phyloP scores from a whole-genome alignment of 768 basidiomycete genomes.

The Hypholoma sublateritium region DNA sequence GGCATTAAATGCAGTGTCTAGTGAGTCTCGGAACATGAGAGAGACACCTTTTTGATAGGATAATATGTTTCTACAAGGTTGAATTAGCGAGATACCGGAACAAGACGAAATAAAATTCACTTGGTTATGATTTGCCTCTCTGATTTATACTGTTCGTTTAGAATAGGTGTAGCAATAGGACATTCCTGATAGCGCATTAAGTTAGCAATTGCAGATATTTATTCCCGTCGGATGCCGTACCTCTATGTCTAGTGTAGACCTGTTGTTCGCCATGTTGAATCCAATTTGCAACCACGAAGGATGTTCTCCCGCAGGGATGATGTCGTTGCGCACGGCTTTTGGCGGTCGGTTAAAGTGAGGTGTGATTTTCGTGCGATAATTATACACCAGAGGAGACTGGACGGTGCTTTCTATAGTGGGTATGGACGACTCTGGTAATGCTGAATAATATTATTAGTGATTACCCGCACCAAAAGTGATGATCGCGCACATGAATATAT shows the following conservation, averaged over 20 bases:
- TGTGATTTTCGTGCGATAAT: constrained; percentile 95
- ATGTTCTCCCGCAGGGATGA: constrained; percentile 26
- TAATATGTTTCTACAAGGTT: constrained; percentile 62
- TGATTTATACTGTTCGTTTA: constrained; percentile 65
- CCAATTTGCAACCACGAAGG: constrained; percentile 84
- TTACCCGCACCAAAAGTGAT: neutral
- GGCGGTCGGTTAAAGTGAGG: constrained; percentile 90
- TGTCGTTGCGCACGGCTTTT: constrained; percentile 31
- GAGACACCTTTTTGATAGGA: constrained; percentile 88
- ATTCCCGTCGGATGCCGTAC: constrained; percentile 34
- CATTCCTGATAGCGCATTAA: constrained; percentile 63
- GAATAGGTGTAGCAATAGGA: constrained; percentile 80
- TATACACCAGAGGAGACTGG: constrained; percentile 86
- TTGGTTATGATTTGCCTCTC: constrained; percentile 68
- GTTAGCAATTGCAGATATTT: neutral
- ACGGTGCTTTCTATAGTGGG: constrained; percentile 75
- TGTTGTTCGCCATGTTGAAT: constrained; percentile 78
- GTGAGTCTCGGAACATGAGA: constrained; percentile 85
- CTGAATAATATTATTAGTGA: constrained; percentile 30
- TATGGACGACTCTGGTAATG: constrained; percentile 51
- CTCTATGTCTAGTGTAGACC: constrained; percentile 88
- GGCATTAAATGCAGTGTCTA: constrained; percentile 27
- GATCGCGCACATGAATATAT: constrained; percentile 61
- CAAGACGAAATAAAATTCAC: constrained; percentile 37
- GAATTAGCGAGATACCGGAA: neutral